A percentile compares a stretch with the other conserved stretches of the same genome.
phyloP scores from a whole-genome alignment of 306 rosid genomes.

The Prunus padus region DNA sequence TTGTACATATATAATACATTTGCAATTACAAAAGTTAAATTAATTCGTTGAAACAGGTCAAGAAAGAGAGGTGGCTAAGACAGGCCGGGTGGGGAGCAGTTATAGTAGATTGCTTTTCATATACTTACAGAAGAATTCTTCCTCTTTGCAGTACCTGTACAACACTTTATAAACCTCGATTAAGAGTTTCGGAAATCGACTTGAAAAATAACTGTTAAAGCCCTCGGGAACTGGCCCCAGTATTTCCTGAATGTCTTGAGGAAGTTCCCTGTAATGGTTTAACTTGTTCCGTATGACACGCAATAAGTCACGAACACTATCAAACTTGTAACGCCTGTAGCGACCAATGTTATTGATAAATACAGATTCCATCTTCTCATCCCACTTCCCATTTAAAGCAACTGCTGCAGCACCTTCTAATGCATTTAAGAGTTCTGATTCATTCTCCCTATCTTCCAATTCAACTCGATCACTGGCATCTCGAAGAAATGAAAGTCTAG shows the following conservation, averaged over 20 bases:
- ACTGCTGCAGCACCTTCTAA: slow-evolving; percentile 30
- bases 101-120: slow-evolving; percentile 25
- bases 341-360: slow-evolving; percentile 38
- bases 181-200: slow-evolving; percentile 63
- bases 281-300: slow-evolving; percentile 44
- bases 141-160: slow-evolving; percentile 44
- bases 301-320: slow-evolving; percentile 36
- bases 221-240: slow-evolving; percentile 70
- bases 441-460: slow-evolving; percentile 41
- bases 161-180: slow-evolving; percentile 64
- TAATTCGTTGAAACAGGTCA: background rate
- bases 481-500: slow-evolving; percentile 39
- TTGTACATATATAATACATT: background rate
- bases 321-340: slow-evolving; percentile 44
- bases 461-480: slow-evolving; percentile 46
- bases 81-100: background rate
- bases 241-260: slow-evolving; percentile 33
- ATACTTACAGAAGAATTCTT: slow-evolving; percentile 53
- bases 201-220: slow-evolving; percentile 55
- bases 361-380: slow-evolving; percentile 37
- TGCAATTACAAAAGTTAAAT: background rate
- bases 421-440: slow-evolving; percentile 30
- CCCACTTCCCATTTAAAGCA: slow-evolving; percentile 44
- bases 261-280: slow-evolving; percentile 45
- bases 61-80: background rate